phyloP scores from a whole-genome alignment of 345 rosid genomes.

The Draba incana region DNA sequence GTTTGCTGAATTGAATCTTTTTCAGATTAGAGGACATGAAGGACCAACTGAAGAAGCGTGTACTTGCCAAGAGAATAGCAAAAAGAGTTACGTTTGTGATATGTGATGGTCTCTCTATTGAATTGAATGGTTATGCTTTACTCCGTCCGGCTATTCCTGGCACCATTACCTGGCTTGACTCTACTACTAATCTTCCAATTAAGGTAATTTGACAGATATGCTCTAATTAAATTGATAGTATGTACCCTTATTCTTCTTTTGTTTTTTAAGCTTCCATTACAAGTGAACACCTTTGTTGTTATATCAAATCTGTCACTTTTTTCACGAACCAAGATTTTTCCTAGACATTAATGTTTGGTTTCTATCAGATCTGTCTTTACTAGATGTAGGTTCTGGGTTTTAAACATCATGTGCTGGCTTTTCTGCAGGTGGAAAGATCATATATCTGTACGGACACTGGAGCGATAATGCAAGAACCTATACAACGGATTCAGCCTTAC shows the following conservation, averaged over 20 bases:
- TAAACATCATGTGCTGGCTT: conserved; percentile 16
- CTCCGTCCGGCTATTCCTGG: conserved; percentile 86
- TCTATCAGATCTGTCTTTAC: conserved; percentile 6
- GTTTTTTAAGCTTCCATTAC: not conserved
- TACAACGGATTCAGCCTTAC: conserved; percentile 64
- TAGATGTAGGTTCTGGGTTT: conserved; percentile 20
- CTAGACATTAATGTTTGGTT: conserved; percentile 17
- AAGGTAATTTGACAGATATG: conserved; percentile 54
- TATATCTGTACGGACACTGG: conserved; percentile 94
- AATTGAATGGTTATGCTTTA: conserved; percentile 80
- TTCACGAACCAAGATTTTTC: conserved; percentile 11
- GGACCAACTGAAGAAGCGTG: conserved; percentile 82
- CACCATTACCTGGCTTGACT: conserved; percentile 89
- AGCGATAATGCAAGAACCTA: conserved; percentile 70
- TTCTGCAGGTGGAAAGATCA: conserved; percentile 81
- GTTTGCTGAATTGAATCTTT: conserved; percentile 27
- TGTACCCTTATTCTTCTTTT: conserved; percentile 11
- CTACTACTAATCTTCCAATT: conserved; percentile 84
- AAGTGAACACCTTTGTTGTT: conserved; percentile 6
- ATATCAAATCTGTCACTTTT: not conserved
- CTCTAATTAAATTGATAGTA: not conserved
- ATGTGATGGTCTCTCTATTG: conserved; percentile 67
- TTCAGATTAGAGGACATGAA: conserved; percentile 88
- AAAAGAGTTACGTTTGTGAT: conserved; percentile 63
- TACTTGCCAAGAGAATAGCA: conserved; percentile 79